These are phyloP conservation scores for Epichloe sibirici DNA, from an alignment of 2,329 filamentous ascomycete genomes.

Conservation along the genomic window DNA sequence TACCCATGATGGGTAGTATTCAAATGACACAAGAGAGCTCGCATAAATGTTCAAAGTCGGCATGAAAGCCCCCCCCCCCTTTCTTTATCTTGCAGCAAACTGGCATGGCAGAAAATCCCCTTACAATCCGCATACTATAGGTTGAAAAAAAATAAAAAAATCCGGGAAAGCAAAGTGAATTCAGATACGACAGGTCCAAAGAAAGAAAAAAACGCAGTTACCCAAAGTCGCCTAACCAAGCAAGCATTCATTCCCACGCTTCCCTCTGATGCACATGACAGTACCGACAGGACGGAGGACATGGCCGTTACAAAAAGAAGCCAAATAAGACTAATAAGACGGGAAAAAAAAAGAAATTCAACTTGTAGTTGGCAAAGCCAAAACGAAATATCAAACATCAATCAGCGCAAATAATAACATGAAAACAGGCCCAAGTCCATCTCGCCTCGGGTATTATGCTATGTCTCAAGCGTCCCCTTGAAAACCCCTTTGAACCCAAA, in stretches of 20 bases:
- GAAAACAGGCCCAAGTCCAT: slow-evolving; percentile 8
- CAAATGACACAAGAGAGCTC: no score
- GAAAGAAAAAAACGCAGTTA: slow-evolving; percentile 1
- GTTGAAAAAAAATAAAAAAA: not conserved
- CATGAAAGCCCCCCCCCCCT: not conserved
- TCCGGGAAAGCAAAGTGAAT: not conserved
- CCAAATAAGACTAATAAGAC: not conserved
- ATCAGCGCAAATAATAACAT: not conserved
- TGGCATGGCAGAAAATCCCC: no score
- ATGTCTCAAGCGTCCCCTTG: not conserved
- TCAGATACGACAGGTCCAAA: not conserved
- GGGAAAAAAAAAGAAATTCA: not conserved
- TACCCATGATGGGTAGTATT: no score
- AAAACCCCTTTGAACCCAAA: not conserved
- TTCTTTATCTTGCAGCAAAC: not conserved
- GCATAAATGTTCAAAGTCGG: not conserved
- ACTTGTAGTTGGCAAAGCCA: not conserved
- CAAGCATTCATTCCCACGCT: slow-evolving; percentile 3
- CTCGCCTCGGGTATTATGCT: slow-evolving; percentile 7
- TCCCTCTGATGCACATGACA: slow-evolving; percentile 7
- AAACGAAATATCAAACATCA: not conserved
- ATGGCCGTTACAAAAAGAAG: slow-evolving; percentile 2
- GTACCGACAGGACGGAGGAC: slow-evolving; percentile 5
- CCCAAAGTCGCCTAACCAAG: slow-evolving; percentile 2
- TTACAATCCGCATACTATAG: not conserved